Percentiles rank a stretch among this genome's conserved stretches.
These are phyloP conservation scores for Hansfordia pulvinata DNA, from an alignment of 2,329 filamentous ascomycete genomes.

Conservation along the genomic window DNA sequence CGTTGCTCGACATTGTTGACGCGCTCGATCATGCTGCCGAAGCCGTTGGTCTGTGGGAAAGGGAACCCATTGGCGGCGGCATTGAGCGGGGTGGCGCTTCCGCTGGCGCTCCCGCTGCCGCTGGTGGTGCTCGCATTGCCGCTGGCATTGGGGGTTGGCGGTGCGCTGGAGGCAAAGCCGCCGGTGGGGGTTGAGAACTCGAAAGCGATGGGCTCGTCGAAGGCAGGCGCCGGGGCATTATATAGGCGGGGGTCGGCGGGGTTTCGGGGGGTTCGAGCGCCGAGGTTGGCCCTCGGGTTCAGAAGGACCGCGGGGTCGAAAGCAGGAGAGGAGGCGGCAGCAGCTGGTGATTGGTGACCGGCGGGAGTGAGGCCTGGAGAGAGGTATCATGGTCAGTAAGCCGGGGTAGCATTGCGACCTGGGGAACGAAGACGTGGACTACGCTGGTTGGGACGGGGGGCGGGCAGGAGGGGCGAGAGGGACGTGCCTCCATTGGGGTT, in stretches of 20 bases:
- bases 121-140: too few relatives aligned
- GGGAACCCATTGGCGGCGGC: slow-evolving; percentile 5
- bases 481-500: too few relatives aligned
- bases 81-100: slow-evolving; percentile 3
- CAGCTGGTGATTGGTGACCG: too few relatives aligned
- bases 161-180: slow-evolving; percentile 8
- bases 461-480: too few relatives aligned
- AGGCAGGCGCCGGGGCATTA: slow-evolving; percentile 11
- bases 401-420: too few relatives aligned
- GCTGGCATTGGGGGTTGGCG: slow-evolving; percentile 4
- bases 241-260: slow-evolving; percentile 10
- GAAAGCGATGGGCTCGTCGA: slow-evolving; percentile 24
- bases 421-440: too few relatives aligned
- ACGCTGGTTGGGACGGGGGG: too few relatives aligned
- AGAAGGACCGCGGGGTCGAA: slow-evolving; percentile 27
- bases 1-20: slow-evolving; percentile 65
- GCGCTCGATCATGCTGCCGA: slow-evolving; percentile 55
- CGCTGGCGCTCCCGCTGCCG: slow-evolving; percentile 1
- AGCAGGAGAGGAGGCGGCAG: too few relatives aligned
- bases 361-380: too few relatives aligned
- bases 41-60: slow-evolving; percentile 21
- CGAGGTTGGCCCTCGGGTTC: slow-evolving; percentile 22
- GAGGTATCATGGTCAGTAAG: too few relatives aligned
- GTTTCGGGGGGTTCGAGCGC: slow-evolving; percentile 6
- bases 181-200: slow-evolving; percentile 18